Evolutionary conservation across 805 yeast species (phyloP), one percentile per base, ranked within the genome.

Genomic region (Pichia manshurica): DNA sequence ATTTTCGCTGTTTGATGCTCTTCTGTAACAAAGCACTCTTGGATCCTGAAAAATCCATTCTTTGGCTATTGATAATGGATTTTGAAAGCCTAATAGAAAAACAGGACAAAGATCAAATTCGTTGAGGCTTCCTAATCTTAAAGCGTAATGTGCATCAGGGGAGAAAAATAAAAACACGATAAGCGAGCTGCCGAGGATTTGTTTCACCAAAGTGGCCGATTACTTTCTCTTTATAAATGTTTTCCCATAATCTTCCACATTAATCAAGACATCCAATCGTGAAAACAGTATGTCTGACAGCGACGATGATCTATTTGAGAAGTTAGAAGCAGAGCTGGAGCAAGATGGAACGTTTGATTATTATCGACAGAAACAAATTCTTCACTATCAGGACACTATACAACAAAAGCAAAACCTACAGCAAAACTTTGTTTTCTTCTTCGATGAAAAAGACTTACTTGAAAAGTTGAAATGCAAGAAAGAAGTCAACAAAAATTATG

Each of bases 271-370:
- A n/a, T n/a, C n/a, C n/a, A n/a, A n/a, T n/a, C n/a, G n/a, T n/a
- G n/a, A n/a, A n/a, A n/a, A n/a, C n/a, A 50, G 3, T 53, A 52
- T 4, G 63, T 62, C 16, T 58, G 59, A n/a, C 39, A 28, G 44
- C 22, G 51, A 50, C 6, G 55, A 70, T 48, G 75, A 68, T 13
- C 47, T 71, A 19, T 64, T 78, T 22, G 77, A 72, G 29, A 71
- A 77, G 29, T 60, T 79, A 34, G 83, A 77, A 41, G 63, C 69
- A 22, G 74, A 81, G 35, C 58, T 62, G 17, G 64, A 60, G 15
- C 47, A 53, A n/a, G 53, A 51, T 10, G 52, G 48, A 0, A 33
- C 46, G 1, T 47, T 47, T 31, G 38, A 47, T 37, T 42, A 23
- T 17, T 47, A 47, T 15, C 29, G 50, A 17, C 21, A 40, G 10